Evolutionary conservation across 2,329 filamentous ascomycete species (phyloP).

Genomic region (Fusarium brachygibbosum): DNA sequence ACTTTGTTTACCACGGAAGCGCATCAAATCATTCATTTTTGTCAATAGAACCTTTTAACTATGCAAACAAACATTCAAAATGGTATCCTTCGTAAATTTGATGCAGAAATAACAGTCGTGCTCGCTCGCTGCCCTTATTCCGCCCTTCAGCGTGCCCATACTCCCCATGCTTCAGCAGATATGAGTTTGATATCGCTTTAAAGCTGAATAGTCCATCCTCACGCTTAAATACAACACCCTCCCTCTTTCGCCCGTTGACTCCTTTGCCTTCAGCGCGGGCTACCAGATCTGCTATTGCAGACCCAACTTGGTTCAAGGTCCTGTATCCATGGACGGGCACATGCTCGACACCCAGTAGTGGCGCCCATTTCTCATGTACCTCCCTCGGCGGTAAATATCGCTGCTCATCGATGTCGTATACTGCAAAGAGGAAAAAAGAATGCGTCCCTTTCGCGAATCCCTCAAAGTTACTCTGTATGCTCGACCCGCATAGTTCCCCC

Average conservation of each 20-base stretch:
- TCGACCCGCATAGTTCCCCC: conserved; percentile 46
- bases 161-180: conserved; percentile 47
- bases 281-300: conserved; percentile 35
- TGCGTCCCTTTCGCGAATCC: conserved; percentile 39
- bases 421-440: conserved; percentile 53
- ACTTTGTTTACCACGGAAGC: conserved; percentile 49
- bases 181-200: conserved; percentile 48
- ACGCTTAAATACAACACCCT: conserved; percentile 46
- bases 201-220: conserved; percentile 42
- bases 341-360: conserved; percentile 50
- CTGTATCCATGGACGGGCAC: conserved; percentile 49
- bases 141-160: conserved; percentile 1
- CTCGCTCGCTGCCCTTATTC: neutral
- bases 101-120: conserved; percentile 15
- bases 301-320: conserved; percentile 30
- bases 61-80: conserved; percentile 42
- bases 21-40: conserved; percentile 48
- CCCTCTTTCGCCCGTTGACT: conserved; percentile 43
- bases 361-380: conserved; percentile 48
- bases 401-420: conserved; percentile 52
- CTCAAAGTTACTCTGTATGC: conserved; percentile 44
- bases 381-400: conserved; percentile 47
- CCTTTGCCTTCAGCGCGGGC: conserved; percentile 42
- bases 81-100: conserved; percentile 46
- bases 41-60: conserved; percentile 51